Percentiles rank a stretch among this genome's conserved stretches.
Evolutionary conservation across 179 eudicot genomes (phyloP).

Genomic region (Nepenthes alata): DNA sequence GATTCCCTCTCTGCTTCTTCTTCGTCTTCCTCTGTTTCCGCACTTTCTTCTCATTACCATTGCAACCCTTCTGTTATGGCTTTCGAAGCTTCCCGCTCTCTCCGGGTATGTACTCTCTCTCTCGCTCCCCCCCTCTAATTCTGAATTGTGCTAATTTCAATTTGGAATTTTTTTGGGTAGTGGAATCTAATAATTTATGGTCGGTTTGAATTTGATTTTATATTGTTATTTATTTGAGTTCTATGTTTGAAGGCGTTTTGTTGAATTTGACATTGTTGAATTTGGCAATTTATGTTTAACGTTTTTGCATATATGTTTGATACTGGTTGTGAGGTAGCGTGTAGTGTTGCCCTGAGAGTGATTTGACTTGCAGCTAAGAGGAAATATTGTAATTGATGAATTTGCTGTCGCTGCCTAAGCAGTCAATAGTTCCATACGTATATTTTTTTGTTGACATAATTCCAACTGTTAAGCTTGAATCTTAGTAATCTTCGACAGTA

Average conservation of each 20-base stretch:
- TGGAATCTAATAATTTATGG: background rate
- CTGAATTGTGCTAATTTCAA: background rate
- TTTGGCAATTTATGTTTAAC: background rate
- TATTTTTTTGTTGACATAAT: too few species aligned
- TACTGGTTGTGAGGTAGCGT: too few species aligned
- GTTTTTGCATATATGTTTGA: too few species aligned
- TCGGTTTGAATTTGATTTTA: too few species aligned
- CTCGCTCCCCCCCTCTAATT: background rate
- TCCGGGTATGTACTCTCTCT: conserved; percentile 39
- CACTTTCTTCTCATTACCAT: conserved; percentile 32
- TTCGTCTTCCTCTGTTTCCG: conserved; percentile 32
- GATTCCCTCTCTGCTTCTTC: conserved; percentile 69
- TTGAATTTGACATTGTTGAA: background rate
- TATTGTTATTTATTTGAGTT: too few species aligned
- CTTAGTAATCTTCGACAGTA: too few species aligned
- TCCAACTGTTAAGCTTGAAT: too few species aligned
- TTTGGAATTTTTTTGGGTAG: background rate
- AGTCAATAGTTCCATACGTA: too few species aligned
- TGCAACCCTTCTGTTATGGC: conserved; percentile 41
- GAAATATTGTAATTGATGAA: too few species aligned
- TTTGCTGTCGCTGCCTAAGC: too few species aligned
- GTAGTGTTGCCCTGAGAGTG: too few species aligned
- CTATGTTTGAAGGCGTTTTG: background rate
- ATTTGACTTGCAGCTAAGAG: too few species aligned
- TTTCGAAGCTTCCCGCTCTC: conserved; percentile 75